Evolutionary conservation across 73 alveolate genomes (phyloP), one percentile per base, ranked within the genome.

Genomic region (Stentor roeselii): DNA sequence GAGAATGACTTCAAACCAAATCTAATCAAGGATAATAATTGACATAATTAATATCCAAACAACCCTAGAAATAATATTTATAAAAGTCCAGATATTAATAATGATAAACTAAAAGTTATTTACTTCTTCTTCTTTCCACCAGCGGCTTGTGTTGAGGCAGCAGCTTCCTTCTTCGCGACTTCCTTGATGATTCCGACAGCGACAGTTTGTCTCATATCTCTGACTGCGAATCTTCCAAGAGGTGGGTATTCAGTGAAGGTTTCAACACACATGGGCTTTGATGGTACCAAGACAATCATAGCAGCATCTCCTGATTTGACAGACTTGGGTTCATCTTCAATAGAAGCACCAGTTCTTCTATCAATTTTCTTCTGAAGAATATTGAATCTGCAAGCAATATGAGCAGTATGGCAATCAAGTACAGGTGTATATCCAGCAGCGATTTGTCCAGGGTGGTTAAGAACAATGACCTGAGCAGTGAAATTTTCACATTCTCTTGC

Each of bases 181-280:
- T n/a, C n/a, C n/a, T n/a, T n/a, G n/a, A 95, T 94, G 88, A 94
- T 97, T 60, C 98, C 99, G 92, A 96, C 99, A 78, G 99, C 99
- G 87, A 96, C 98, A 87, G 98, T 96, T 87, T 93, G 93, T 87
- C 91, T 94, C 98, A 94, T 94, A 92, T 96, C 99, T 93, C 99
- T 92, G 88, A 96, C 97, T 87, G 98, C 98, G 88, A 94, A 96
- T 94, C 99, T 94, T 60, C 99, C 99, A 78, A 96, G 96, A 60
- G 98, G 97, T 60, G 99, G 98, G 88, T 90, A 92, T 78, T 88
- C 89, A 50, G 87, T 60, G 93, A 94, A 96, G 82, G 95, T 88
- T 86, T 96, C 99, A 86, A 95, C 96, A 84, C 93, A 89, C 89
- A 95, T 87, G 36, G 99, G 96, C 89, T 94, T 94, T 67, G 91